Percentiles rank a stretch among this genome's conserved stretches.
These are phyloP conservation scores for Macrophomina pseudophaseolina DNA, from an alignment of 2,329 filamentous ascomycete species.

Conservation along the genomic window DNA sequence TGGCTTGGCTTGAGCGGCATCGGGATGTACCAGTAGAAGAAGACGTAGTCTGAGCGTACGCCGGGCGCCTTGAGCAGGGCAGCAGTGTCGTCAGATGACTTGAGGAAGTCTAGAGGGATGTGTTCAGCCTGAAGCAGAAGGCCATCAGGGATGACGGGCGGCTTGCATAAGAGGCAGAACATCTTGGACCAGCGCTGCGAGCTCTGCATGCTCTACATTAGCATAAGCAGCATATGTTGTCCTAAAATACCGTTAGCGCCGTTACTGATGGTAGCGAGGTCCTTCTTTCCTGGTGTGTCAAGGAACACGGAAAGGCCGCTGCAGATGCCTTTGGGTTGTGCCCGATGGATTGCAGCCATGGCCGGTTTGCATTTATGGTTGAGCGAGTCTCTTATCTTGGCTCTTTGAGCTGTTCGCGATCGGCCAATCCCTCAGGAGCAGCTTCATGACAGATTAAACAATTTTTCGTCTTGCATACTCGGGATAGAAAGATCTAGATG, in stretches of 20 bases:
- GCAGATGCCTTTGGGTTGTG: conserved; percentile 51
- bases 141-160: conserved; percentile 47
- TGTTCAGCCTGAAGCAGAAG: conserved; percentile 48
- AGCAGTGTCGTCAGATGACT: conserved; percentile 45
- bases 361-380: too few relatives aligned
- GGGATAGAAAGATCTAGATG: too few relatives aligned
- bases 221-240: conserved; percentile 56
- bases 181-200: conserved; percentile 59
- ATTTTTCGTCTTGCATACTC: too few relatives aligned
- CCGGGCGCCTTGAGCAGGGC: conserved; percentile 39
- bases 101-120: conserved; percentile 49
- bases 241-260: conserved; percentile 62
- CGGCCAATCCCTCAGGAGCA: too few relatives aligned
- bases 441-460: too few relatives aligned
- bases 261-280: conserved; percentile 58
- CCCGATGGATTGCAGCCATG: conserved; percentile 21
- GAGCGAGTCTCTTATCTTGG: too few relatives aligned
- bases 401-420: too few relatives aligned
- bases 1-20: conserved; percentile 51
- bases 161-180: conserved; percentile 55
- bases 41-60: conserved; percentile 51
- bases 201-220: conserved; percentile 50
- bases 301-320: conserved; percentile 56
- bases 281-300: conserved; percentile 40
- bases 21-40: conserved; percentile 63